Conservation (phyloP, 2,329 filamentous ascomycete genomes). For the Apiospora hydei region DNA sequence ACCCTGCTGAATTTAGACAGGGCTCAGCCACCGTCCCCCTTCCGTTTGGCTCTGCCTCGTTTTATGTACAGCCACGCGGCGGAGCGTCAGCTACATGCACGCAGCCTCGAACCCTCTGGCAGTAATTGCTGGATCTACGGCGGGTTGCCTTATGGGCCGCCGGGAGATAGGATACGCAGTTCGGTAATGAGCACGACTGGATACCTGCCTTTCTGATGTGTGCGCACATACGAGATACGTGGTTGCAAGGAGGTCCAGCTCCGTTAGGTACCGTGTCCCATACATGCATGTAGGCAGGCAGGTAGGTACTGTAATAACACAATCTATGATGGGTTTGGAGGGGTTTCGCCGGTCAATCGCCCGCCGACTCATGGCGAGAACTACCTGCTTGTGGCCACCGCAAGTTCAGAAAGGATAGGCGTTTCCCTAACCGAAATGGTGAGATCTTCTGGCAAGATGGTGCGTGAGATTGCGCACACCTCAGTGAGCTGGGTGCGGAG, state of each 20-base stretch:
- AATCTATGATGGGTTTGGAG: background rate
- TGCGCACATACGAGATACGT: background rate
- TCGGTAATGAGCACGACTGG: background rate
- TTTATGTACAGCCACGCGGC: constrained; percentile 15
- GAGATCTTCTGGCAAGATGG: constrained; percentile 19
- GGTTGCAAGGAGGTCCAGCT: background rate
- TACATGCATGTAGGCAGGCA: background rate
- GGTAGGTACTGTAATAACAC: background rate
- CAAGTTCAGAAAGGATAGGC: constrained; percentile 13
- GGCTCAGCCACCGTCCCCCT: constrained; percentile 4
- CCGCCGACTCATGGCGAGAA: background rate
- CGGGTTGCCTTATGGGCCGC: constrained; percentile 9
- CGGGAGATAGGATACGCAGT: constrained; percentile 1
- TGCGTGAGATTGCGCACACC: constrained; percentile 21
- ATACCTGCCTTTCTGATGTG: constrained; percentile 4
- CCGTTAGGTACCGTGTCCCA: background rate
- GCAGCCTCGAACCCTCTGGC: constrained; percentile 6
- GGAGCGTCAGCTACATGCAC: constrained; percentile 7
- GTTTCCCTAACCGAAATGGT: constrained; percentile 4
- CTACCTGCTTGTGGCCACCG: background rate
- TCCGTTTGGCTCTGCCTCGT: constrained; percentile 9
- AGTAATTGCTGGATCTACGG: background rate
- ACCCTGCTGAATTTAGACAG: background rate
- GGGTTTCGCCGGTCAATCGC: constrained; percentile 14
- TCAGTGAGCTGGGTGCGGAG: constrained; percentile 15